phyloP scores from a whole-genome alignment of 805 yeast species.

The Kodamaea restingae region DNA sequence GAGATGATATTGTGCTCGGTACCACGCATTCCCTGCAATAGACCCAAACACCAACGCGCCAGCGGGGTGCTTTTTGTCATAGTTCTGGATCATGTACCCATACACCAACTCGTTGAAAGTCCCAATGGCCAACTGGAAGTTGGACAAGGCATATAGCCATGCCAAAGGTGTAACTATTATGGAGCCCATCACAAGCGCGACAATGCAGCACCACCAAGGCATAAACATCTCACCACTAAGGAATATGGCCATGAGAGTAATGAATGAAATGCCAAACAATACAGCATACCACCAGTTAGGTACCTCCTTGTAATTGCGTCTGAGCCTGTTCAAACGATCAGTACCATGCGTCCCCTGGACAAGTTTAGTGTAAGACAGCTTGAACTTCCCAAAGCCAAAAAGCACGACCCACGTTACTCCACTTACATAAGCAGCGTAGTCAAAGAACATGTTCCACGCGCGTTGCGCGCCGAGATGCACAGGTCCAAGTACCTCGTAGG shows the following conservation, averaged over 20 bases:
- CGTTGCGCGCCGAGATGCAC: constrained; percentile 46
- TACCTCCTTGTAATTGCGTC: constrained; percentile 37
- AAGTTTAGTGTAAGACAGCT: constrained; percentile 15
- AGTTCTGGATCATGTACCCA: constrained; percentile 42
- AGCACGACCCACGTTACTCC: constrained; percentile 45
- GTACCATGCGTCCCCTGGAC: constrained; percentile 17
- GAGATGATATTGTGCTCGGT: constrained; percentile 41
- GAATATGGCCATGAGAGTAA: constrained; percentile 30
- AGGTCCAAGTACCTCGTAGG: constrained; percentile 43
- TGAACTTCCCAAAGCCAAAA: constrained; percentile 31
- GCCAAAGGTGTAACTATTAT: constrained; percentile 47
- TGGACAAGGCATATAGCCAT: constrained; percentile 48
- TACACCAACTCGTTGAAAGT: constrained; percentile 48
- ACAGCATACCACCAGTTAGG: constrained; percentile 41
- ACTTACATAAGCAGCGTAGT: constrained; percentile 49
- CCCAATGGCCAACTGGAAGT: constrained; percentile 51
- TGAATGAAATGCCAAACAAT: constrained; percentile 35
- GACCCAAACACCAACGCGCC: constrained; percentile 49
- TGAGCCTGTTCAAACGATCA: constrained; percentile 43
- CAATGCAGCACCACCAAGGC: constrained; percentile 43
- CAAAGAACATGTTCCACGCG: constrained; percentile 49
- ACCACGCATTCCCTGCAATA: constrained; percentile 48
- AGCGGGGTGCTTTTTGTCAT: constrained; percentile 38
- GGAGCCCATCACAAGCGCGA: constrained; percentile 42
- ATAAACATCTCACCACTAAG: constrained; percentile 31